Evolutionary conservation across 495 filamentous ascomycete genomes (phyloP).

Genomic region (Penicillium odoratum): DNA sequence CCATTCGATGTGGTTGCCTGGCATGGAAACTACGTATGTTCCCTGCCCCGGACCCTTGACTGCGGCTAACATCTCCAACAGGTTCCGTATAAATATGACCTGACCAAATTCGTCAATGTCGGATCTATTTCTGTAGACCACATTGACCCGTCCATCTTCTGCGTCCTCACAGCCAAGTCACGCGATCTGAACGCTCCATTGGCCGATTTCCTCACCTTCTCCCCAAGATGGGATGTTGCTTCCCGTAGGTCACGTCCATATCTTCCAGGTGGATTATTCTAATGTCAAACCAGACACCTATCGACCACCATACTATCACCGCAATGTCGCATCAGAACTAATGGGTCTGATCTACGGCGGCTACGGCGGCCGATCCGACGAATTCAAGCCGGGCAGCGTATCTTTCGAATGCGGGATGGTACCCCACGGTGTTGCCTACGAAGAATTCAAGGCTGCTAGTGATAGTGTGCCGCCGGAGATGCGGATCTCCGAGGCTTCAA

Average conservation of each 20-base stretch:
- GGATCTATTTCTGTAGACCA: slow-evolving; percentile 53
- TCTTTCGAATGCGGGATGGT: slow-evolving; percentile 60
- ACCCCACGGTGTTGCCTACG: slow-evolving; percentile 60
- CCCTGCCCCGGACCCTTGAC: background rate
- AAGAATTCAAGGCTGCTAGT: slow-evolving; percentile 63
- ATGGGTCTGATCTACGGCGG: slow-evolving; percentile 56
- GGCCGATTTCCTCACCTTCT: slow-evolving; percentile 52
- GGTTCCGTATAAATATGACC: slow-evolving; percentile 51
- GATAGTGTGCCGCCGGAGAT: slow-evolving; percentile 41
- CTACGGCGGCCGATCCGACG: slow-evolving; percentile 54
- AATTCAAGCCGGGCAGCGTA: slow-evolving; percentile 59
- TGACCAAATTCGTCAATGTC: slow-evolving; percentile 53
- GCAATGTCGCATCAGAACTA: slow-evolving; percentile 50
- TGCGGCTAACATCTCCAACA: slow-evolving; percentile 16
- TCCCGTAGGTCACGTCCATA: slow-evolving; percentile 31
- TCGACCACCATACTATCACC: slow-evolving; percentile 52
- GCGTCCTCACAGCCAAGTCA: slow-evolving; percentile 49
- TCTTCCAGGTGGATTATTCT: background rate
- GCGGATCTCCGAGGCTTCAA: slow-evolving; percentile 48
- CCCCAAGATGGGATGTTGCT: slow-evolving; percentile 50
- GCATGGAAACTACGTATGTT: slow-evolving; percentile 50
- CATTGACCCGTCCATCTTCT: slow-evolving; percentile 54
- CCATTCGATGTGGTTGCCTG: slow-evolving; percentile 56
- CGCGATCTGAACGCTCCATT: slow-evolving; percentile 43
- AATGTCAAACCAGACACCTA: slow-evolving; percentile 40